A percentile compares a stretch with the other conserved stretches of the same genome.
These are phyloP conservation scores for Candida verbasci DNA, from an alignment of 805 yeast genomes.

Conservation along the genomic window DNA sequence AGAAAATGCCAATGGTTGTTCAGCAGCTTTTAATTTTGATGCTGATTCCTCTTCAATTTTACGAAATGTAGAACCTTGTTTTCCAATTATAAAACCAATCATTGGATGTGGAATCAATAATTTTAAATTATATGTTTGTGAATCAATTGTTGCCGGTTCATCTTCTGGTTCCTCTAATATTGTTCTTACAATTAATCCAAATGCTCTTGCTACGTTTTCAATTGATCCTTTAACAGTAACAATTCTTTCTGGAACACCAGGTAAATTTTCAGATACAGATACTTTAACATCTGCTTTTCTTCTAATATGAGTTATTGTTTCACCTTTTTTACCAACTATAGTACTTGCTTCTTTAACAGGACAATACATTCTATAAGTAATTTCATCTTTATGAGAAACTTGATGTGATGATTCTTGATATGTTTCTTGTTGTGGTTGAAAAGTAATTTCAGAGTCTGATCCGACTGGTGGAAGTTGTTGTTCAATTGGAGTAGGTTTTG, in stretches of 20 bases:
- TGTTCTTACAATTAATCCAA: constrained; percentile 66
- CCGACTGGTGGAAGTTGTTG: no score
- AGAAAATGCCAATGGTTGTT: constrained; percentile 64
- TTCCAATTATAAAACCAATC: constrained; percentile 80
- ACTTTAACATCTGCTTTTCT: constrained; percentile 60
- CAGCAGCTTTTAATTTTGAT: constrained; percentile 70
- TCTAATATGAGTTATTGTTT: constrained; percentile 59
- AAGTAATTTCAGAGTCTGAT: no score
- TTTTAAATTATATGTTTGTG: constrained; percentile 53
- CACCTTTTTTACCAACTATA: constrained; percentile 81
- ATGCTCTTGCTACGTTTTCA: constrained; percentile 76
- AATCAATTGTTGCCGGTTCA: constrained; percentile 52
- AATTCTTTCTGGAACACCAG: constrained; percentile 70
- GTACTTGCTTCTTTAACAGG: constrained; percentile 70
- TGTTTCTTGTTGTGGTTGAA: neutral
- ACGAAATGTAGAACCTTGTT: constrained; percentile 65
- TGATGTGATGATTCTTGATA: constrained; percentile 21
- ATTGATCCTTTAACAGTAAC: constrained; percentile 70
- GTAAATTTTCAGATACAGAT: constrained; percentile 67
- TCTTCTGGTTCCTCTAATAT: constrained; percentile 65
- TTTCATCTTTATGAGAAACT: constrained; percentile 53
- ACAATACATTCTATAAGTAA: constrained; percentile 70
- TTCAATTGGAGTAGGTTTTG: no score
- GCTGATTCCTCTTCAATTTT: constrained; percentile 83
- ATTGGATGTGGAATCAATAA: constrained; percentile 71